Evolutionary conservation across 768 basidiomycete genomes (phyloP), one percentile per base, ranked within the genome.

Genomic region (Dioszegia hungarica): DNA sequence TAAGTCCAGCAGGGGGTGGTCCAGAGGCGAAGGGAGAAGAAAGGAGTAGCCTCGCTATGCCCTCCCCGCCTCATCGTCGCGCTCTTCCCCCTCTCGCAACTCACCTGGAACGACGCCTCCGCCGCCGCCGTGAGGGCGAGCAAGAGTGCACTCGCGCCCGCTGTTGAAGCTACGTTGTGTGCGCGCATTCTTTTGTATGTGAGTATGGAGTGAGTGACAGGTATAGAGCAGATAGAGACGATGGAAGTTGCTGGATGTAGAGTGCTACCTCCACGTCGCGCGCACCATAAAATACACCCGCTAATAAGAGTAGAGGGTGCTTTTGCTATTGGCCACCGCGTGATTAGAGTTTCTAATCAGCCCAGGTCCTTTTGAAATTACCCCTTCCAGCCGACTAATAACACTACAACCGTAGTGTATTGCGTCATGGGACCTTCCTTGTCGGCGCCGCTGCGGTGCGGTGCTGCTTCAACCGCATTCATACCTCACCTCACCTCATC

Each of bases 101-200:
- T 56, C 45, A 72, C 70, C 60, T 68, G 45, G 60, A 72, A 72
- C 8, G 45, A 55, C 36, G 63, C 61, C 17, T 68, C 70, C 10
- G 66, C 67, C n/a, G 47, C 50, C 14, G 56, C 70, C 10, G 55
- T 48, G 24, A 60, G 62, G 45, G 61, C 68, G 36, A 69, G 53
- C 19, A 72, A 31, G 10, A 68, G 34, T 15, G 67, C 70, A 14
- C 58, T 61, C 8, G 67, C 58, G n/a, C 70, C 67, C 41, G 70
- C 70, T 15, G 63, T 63, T 11, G 56, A 39, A 27, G 62, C 67
- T 25, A 72, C 62, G 44, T 46, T 57, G 47, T 71, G 66, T 48
- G 70, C 57, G 52, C 62, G 52, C 70, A 72, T 72, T 33, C 40
- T 51, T 11, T 8, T 28, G 31, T 19, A 28, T 43, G 34, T 41